These are phyloP conservation scores for Artemisia tridentata DNA, from an alignment of 129 eudicot species.

Conservation along the genomic window DNA sequence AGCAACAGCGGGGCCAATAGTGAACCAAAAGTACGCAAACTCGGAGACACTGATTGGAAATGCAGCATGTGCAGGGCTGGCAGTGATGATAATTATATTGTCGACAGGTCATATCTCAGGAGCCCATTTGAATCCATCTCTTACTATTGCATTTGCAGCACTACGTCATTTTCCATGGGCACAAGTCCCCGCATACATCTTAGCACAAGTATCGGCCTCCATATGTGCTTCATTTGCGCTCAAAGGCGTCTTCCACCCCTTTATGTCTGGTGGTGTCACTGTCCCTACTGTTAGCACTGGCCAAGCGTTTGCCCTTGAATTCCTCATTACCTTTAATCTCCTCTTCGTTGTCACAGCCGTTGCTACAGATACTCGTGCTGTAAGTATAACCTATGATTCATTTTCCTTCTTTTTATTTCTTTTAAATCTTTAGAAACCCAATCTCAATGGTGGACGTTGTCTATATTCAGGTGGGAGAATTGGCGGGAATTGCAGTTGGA, in stretches of 20 bases:
- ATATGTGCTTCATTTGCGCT: conserved; percentile 81
- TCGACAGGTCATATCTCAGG: conserved; percentile 89
- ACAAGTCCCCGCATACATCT: conserved; percentile 78
- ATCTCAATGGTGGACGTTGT: not conserved
- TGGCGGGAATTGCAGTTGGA: conserved; percentile 91
- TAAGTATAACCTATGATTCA: conserved; percentile 21
- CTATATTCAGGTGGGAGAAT: conserved; percentile 68
- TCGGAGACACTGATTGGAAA: conserved; percentile 68
- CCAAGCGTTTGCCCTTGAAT: conserved; percentile 83
- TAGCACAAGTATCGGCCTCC: conserved; percentile 75
- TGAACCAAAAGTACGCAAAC: conserved; percentile 61
- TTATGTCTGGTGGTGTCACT: conserved; percentile 82
- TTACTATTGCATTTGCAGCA: conserved; percentile 77
- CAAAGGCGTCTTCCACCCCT: conserved; percentile 71
- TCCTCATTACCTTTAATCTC: conserved; percentile 74
- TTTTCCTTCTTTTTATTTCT: not conserved
- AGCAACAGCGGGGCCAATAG: conserved; percentile 83
- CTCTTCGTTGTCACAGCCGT: conserved; percentile 86
- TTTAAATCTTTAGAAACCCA: not conserved
- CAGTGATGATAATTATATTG: conserved; percentile 69
- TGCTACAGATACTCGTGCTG: conserved; percentile 89
- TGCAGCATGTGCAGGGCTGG: conserved; percentile 86
- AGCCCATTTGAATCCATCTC: conserved; percentile 86
- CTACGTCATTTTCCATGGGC: conserved; percentile 85
- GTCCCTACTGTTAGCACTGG: conserved; percentile 68